These are phyloP conservation scores for Lasiodiplodia sp. DNA, from an alignment of 2,329 filamentous ascomycete species.

Conservation along the genomic window DNA sequence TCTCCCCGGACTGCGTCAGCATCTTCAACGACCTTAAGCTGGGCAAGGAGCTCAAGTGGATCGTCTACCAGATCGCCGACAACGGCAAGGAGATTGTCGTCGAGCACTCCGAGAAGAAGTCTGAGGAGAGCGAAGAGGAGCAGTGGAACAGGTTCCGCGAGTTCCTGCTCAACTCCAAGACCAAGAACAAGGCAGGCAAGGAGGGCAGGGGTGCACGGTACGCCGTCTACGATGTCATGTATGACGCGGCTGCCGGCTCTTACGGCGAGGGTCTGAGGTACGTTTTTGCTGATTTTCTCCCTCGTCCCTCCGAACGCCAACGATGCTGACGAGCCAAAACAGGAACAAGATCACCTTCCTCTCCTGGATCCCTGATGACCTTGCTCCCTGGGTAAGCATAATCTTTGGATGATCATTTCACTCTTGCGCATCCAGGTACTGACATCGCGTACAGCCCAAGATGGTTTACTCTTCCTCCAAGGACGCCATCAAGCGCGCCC, in stretches of 20 bases:
- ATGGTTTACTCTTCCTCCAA: constrained; percentile 93
- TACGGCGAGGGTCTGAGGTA: constrained; percentile 73
- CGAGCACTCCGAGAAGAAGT: constrained; percentile 69
- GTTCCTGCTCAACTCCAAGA: constrained; percentile 75
- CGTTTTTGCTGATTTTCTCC: constrained; percentile 30
- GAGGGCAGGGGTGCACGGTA: constrained; percentile 73
- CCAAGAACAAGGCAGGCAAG: constrained; percentile 71
- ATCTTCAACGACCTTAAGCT: constrained; percentile 85
- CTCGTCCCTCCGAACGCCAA: not conserved
- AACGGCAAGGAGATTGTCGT: constrained; percentile 83
- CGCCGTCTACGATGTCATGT: constrained; percentile 86
- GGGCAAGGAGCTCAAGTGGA: constrained; percentile 78
- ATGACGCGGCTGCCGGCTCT: constrained; percentile 64
- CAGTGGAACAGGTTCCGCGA: constrained; percentile 79
- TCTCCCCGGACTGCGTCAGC: constrained; percentile 72
- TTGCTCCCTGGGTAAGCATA: constrained; percentile 72
- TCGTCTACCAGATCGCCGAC: constrained; percentile 87
- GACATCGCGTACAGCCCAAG: constrained; percentile 67
- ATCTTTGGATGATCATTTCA: not conserved
- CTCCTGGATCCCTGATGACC: constrained; percentile 83
- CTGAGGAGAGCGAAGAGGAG: constrained; percentile 49
- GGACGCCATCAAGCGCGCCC: constrained; percentile 80
- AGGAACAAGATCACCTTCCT: constrained; percentile 79
- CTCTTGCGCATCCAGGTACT: not conserved
- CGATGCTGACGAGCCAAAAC: constrained; percentile 22